A percentile compares a stretch with the other conserved stretches of the same genome.
These are phyloP conservation scores for Boletus subparvulus DNA, from an alignment of 768 basidiomycete species.

Conservation along the genomic window DNA sequence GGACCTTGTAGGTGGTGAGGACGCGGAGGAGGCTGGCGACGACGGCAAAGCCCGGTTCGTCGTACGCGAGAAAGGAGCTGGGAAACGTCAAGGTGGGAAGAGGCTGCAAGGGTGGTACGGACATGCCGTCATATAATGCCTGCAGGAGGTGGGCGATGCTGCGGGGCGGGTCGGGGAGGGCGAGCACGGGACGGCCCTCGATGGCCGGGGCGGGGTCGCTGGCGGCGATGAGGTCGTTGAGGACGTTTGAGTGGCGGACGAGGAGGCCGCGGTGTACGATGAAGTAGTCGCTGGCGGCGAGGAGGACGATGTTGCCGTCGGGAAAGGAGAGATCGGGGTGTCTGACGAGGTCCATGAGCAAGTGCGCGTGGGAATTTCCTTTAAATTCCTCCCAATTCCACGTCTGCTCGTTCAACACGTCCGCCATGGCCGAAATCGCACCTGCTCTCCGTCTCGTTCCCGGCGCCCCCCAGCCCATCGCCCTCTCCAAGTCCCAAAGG, in stretches of 20 bases:
- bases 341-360: conserved; percentile 33
- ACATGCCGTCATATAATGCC: conserved; percentile 74
- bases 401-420: background rate
- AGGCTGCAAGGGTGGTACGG: conserved; percentile 23
- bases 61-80: conserved; percentile 49
- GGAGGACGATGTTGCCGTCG: conserved; percentile 69
- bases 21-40: conserved; percentile 60
- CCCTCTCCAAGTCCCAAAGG: conserved; percentile 58
- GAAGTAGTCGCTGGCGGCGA: conserved; percentile 59
- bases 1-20: conserved; percentile 62
- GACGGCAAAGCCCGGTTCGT: conserved; percentile 49
- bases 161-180: conserved; percentile 53
- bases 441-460: conserved; percentile 59
- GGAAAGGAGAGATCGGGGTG: conserved; percentile 59
- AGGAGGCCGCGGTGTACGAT: conserved; percentile 68
- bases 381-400: conserved; percentile 16
- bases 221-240: conserved; percentile 42
- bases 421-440: conserved; percentile 36
- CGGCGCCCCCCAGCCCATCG: conserved; percentile 67
- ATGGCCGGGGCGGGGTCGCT: conserved; percentile 32
- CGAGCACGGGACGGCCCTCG: conserved; percentile 58
- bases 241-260: conserved; percentile 57
- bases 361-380: conserved; percentile 20
- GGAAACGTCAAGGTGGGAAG: conserved; percentile 14
- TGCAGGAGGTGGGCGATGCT: conserved; percentile 60